Evolutionary conservation across 441 rosid species (phyloP), one percentile per base, ranked within the genome.

Genomic region (Croton laevigatus): DNA sequence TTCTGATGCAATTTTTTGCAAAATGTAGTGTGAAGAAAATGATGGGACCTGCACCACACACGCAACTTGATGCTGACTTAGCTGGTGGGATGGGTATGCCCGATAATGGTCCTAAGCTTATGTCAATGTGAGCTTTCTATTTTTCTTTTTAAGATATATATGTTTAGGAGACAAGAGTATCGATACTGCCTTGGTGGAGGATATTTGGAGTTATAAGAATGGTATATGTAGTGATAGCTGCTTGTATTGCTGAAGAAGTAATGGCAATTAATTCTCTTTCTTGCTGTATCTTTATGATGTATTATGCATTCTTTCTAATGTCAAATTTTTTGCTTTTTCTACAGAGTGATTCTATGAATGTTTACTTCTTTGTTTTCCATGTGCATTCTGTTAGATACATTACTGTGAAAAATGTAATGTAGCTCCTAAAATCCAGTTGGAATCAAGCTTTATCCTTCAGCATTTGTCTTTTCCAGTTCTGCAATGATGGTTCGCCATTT

Each of bases 81-180:
- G 97, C 98, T 6, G 94, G 80, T 67, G 99, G 98, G 79, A 93
- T 89, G 99, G 99, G 98, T 27, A 87, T 83, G 91, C 99, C 99
- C 0, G 97, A 95, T 71, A 90, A 91, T 82, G 99, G 99, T 20
- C 91, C 89, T 23, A 87, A 86, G 80, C 87, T 94, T 63, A 90
- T 92, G 98, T 71, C 89, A 4, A 69, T 70, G 55, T 92, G 84
- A 91, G 70, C 79, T 59, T 51, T 46, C 16, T 59, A n/a, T 76
- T 55, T 68, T 48, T 71, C 65, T 66, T 65, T 62, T 73, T 60
- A 69, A 27, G 5, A 19, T 65, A 38, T 71, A 52, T 71, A 64
- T 17, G 59, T 59, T 75, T 64, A 46, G 67, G 51, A 57, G n/a
- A 62, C 27, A 45, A 51, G 48, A 42, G 42, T 60, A 58, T 34